Evolutionary conservation across 768 basidiomycete genomes (phyloP).

Genomic region (Xanthoconium purpureum): DNA sequence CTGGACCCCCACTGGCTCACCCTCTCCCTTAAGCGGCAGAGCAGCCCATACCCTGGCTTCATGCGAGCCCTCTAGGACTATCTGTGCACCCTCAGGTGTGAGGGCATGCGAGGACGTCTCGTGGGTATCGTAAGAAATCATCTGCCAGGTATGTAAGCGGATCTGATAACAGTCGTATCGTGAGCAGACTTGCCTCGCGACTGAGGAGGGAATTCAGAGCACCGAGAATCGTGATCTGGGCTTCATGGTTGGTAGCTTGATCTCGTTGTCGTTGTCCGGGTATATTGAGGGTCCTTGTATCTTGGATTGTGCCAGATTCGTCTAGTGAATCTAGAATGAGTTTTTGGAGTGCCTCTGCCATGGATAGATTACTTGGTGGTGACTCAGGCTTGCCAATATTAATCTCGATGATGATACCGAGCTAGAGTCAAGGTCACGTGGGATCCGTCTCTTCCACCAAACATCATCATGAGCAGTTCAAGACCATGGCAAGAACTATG

Average conservation of each 20-base stretch:
- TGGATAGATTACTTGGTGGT: constrained; percentile 26
- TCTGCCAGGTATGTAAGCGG: constrained; percentile 44
- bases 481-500: constrained; percentile 35
- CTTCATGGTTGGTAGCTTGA: constrained; percentile 64
- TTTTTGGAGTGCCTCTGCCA: constrained; percentile 80
- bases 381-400: background rate
- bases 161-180: constrained; percentile 1
- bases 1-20: constrained; percentile 58
- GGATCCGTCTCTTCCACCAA: too few relatives aligned
- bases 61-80: constrained; percentile 82
- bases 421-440: constrained; percentile 19
- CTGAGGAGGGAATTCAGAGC: constrained; percentile 87
- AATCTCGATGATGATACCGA: too few relatives aligned
- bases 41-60: constrained; percentile 93
- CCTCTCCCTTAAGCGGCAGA: constrained; percentile 68
- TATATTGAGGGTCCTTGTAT: constrained; percentile 65
- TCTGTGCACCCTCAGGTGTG: constrained; percentile 79
- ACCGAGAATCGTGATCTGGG: constrained; percentile 81
- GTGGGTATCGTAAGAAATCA: constrained; percentile 78
- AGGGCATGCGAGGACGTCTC: constrained; percentile 72
- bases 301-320: constrained; percentile 49
- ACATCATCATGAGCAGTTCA: constrained; percentile 16
- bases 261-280: constrained; percentile 57
- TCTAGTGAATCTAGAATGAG: constrained; percentile 74
- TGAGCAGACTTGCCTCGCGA: constrained; percentile 57